Conservation (phyloP, 768 basidiomycete species). For the Boletus insuetus region DNA sequence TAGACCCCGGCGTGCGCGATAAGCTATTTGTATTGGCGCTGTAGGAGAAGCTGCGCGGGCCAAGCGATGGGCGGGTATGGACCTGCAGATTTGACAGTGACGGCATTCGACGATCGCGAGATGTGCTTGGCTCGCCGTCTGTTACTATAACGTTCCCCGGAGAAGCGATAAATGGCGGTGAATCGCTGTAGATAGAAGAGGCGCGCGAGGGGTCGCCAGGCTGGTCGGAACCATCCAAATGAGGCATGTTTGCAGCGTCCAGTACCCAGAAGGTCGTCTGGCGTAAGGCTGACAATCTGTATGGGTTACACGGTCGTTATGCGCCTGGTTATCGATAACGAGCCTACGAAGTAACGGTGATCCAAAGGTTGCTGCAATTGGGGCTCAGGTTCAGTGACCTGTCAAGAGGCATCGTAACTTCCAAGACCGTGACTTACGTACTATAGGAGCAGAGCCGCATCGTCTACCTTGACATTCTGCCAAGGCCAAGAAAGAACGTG, state of each 20-base stretch:
- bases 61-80: background rate
- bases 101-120: conserved; percentile 14
- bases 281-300: background rate
- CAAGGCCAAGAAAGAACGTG: background rate
- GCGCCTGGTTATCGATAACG: background rate
- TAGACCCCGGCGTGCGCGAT: conserved; percentile 14
- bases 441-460: background rate
- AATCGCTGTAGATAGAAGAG: conserved; percentile 40
- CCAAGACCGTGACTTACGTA: conserved; percentile 13
- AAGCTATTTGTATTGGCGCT: conserved; percentile 7
- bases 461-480: background rate
- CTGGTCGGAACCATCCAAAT: conserved; percentile 68
- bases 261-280: background rate
- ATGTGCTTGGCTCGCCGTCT: conserved; percentile 12
- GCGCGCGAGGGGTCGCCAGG: conserved; percentile 88
- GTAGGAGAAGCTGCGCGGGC: conserved; percentile 13
- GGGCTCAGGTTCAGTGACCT: too few relatives aligned
- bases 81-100: conserved; percentile 9
- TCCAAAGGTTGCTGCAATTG: too few relatives aligned
- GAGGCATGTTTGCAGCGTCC: conserved; percentile 7
- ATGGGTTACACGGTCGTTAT: background rate
- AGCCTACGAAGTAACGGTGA: background rate
- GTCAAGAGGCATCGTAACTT: background rate
- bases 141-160: conserved; percentile 17
- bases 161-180: conserved; percentile 23